These are phyloP conservation scores for Lachnellula suecica DNA, from an alignment of 2,329 filamentous ascomycete genomes.

Conservation along the genomic window DNA sequence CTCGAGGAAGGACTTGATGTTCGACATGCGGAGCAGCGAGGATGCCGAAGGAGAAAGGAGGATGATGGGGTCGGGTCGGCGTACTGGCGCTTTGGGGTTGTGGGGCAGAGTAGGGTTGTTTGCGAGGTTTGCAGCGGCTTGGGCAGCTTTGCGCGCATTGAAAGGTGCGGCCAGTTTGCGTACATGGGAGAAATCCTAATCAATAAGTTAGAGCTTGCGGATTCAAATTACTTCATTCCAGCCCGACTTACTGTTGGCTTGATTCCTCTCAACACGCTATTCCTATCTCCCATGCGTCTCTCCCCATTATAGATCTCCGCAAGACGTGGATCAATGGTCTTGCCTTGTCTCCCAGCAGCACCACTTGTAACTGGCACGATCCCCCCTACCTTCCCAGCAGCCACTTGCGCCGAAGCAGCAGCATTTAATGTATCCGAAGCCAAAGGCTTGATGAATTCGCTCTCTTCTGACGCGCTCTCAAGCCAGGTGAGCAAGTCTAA, in stretches of 20 bases:
- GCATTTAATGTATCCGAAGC: slow-evolving; percentile 56
- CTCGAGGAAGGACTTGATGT: slow-evolving; percentile 92
- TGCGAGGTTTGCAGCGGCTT: slow-evolving; percentile 34
- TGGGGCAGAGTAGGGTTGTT: slow-evolving; percentile 49
- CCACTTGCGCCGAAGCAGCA: slow-evolving; percentile 47
- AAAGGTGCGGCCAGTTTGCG: slow-evolving; percentile 82
- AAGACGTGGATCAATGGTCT: slow-evolving; percentile 75
- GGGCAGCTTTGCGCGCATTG: slow-evolving; percentile 59
- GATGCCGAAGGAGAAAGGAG: slow-evolving; percentile 95
- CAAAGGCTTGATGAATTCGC: slow-evolving; percentile 87
- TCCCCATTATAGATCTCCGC: slow-evolving; percentile 90
- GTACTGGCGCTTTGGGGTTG: slow-evolving; percentile 51
- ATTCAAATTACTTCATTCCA: not conserved
- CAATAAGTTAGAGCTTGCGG: slow-evolving; percentile 9
- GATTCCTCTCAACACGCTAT: slow-evolving; percentile 80
- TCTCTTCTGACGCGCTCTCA: slow-evolving; percentile 84
- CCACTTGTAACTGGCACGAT: slow-evolving; percentile 38
- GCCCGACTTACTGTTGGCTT: slow-evolving; percentile 75
- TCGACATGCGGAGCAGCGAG: slow-evolving; percentile 90
- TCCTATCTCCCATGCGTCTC: slow-evolving; percentile 88
- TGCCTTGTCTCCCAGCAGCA: slow-evolving; percentile 56
- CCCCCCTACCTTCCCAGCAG: slow-evolving; percentile 42
- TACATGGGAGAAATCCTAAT: slow-evolving; percentile 88
- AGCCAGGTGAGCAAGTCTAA: slow-evolving; percentile 92
- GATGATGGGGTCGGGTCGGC: slow-evolving; percentile 81